Percentiles rank a stretch among this genome's conserved stretches.
Conservation (phyloP, 495 filamentous ascomycete species). For the Penicillium canariense region DNA sequence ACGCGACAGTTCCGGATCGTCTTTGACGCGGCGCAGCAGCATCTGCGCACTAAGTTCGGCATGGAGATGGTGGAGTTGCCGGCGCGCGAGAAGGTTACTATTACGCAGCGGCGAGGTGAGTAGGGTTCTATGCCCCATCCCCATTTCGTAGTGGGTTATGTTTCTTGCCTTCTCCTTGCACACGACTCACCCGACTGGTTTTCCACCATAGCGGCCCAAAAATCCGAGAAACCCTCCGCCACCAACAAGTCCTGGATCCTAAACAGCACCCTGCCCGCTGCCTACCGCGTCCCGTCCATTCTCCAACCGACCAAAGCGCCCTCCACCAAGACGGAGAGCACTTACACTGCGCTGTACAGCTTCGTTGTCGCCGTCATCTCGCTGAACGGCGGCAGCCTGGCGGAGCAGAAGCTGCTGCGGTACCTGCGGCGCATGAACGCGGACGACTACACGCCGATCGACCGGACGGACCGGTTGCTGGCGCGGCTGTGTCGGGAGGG, state of each 20-base stretch:
- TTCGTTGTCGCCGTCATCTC: conserved; percentile 75
- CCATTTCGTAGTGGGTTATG: not conserved
- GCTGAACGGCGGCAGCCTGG: conserved; percentile 66
- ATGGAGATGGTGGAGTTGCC: conserved; percentile 87
- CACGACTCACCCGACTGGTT: not conserved
- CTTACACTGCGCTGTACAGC: conserved; percentile 77
- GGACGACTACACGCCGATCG: conserved; percentile 69
- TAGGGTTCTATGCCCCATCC: too few relatives aligned
- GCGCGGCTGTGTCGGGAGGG: conserved; percentile 75
- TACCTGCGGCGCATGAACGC: conserved; percentile 75
- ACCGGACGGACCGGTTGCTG: conserved; percentile 73
- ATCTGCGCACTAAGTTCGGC: conserved; percentile 66
- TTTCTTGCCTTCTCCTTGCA: not conserved
- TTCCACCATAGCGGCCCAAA: conserved; percentile 54
- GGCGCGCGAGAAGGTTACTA: conserved; percentile 69
- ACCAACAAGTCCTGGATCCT: conserved; percentile 74
- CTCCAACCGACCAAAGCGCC: conserved; percentile 66
- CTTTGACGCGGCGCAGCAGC: conserved; percentile 64
- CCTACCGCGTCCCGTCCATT: conserved; percentile 63
- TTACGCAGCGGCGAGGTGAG: conserved; percentile 73
- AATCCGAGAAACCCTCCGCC: conserved; percentile 43
- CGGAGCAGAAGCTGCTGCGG: conserved; percentile 68
- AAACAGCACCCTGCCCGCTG: conserved; percentile 61
- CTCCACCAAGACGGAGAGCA: conserved; percentile 61
- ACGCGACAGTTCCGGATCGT: conserved; percentile 62